Percentiles rank a stretch among this genome's conserved stretches.
Evolutionary conservation across 306 rosid genomes (phyloP).

Genomic region (Vicia faba): DNA sequence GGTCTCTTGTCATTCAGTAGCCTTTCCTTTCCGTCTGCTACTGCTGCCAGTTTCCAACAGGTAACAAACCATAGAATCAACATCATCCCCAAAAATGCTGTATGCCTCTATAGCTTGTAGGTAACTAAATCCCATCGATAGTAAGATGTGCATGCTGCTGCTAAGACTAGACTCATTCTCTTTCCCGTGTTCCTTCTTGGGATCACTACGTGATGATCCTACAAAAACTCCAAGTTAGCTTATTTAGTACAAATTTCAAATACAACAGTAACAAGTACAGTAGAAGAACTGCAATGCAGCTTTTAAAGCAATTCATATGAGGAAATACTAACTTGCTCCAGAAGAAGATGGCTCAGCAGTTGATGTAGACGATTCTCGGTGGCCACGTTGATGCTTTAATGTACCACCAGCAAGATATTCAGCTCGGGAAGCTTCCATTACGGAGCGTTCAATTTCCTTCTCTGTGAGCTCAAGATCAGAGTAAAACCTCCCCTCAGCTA

Average conservation of each 20-base stretch:
- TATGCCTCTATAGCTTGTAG: slow-evolving; percentile 86
- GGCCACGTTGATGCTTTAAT: slow-evolving; percentile 59
- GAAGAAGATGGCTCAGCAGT: slow-evolving; percentile 92
- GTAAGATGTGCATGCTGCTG: slow-evolving; percentile 62
- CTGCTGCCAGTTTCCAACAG: slow-evolving; percentile 76
- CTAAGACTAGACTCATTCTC: slow-evolving; percentile 58
- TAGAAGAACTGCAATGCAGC: not conserved
- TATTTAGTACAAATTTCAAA: not conserved
- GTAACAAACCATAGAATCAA: slow-evolving; percentile 88
- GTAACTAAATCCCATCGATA: slow-evolving; percentile 92
- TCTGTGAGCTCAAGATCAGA: slow-evolving; percentile 99
- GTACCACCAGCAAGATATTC: slow-evolving; percentile 67
- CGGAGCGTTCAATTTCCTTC: slow-evolving; percentile 91
- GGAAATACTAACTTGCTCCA: slow-evolving; percentile 74
- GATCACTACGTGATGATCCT: slow-evolving; percentile 67
- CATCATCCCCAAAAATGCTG: slow-evolving; percentile 94
- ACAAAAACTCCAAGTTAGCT: slow-evolving; percentile 32
- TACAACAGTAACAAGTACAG: not conserved
- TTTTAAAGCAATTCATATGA: slow-evolving; percentile 20
- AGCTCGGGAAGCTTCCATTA: slow-evolving; percentile 85
- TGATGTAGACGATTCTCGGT: slow-evolving; percentile 73
- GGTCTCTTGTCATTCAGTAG: slow-evolving; percentile 57
- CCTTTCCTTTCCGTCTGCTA: slow-evolving; percentile 92
- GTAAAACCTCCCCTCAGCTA: slow-evolving; percentile 90
- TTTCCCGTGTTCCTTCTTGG: slow-evolving; percentile 45